Evolutionary conservation across 1,139 yeast species (phyloP), one percentile per base, ranked within the genome.

Genomic region (Saccharomyces pastorianus): DNA sequence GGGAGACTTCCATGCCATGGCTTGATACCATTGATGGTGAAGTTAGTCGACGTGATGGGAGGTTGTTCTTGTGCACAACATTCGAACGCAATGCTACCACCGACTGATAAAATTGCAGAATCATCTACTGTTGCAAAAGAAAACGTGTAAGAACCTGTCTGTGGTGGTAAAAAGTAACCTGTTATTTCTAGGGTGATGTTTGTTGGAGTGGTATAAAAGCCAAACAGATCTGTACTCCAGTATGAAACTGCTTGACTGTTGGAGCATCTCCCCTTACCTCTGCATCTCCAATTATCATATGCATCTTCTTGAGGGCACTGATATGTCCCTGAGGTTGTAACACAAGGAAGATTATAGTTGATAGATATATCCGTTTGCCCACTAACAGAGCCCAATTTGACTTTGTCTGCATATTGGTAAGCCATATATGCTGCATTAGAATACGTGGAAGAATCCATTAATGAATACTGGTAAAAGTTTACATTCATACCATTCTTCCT

Each of bases 281-380:
- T n/a, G 17, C 41, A 34, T 14, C 20, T 8, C 41, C 41, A 34
- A 6, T 14, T 14, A 7, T 13, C 20, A 3, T 6, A 6, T 6
- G 7, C 9, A n/a, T 34, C 17, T 34, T 14, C 41, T 34, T 34
- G 41, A 14, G 41, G 41, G 20, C 41, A 34, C 3, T 3, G 8
- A 34, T 6, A 34, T 3, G 41, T 34, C 3, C 41, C 41, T 7
- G 41, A 34, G n/a, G n/a, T n/a, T n/a, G n/a, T n/a, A 14, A 34
- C 79, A 75, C 75, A 77, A 63, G 48, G 48, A 27, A 46, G 13
- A 25, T 27, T 13, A 46, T 26, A 46, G 23, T 25, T n/a, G 9
- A 46, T 46, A 6, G 28, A 17, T 3, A 46, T 26, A n/a, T 46
- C 48, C 3, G 31, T 46, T 9, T 26, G 23, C 5, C 48, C 48